Evolutionary conservation across 805 yeast genomes (phyloP), one percentile per base, ranked within the genome.

Genomic region (Myxozyma monticola): DNA sequence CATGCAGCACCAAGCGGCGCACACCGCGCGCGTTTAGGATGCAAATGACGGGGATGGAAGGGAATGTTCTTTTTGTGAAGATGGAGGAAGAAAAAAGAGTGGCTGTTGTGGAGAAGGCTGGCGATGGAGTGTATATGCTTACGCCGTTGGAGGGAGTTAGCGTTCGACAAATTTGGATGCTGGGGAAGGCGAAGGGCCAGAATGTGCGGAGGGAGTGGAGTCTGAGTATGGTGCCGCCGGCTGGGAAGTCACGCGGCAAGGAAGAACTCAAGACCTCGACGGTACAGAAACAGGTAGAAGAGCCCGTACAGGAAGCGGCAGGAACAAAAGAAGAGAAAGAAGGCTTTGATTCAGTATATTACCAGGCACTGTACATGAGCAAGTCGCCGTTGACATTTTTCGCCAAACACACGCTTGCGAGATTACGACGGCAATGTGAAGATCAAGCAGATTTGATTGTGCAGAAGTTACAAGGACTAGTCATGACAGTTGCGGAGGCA

Each of bases 321-420:
- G 24, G 14, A 5, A 20, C 30, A 12, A n/a, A n/a, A n/a, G n/a
- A n/a, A n/a, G n/a, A n/a, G n/a, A n/a, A n/a, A n/a, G n/a, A 39
- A 26, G 57, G 54, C 22, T 31, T 59, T 17, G 55, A 51, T 22
- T 20, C 48, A 10, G 17, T 50, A 4, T 59, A 59, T 34, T 59
- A 39, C 21, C 60, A 59, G 20, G 44, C 59, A 5, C 52, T 59
- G 9, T 59, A 59, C 35, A 29, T 44, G 7, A 50, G 56, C 21
- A 52, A 40, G 29, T 41, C 65, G 2, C 69, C 75, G 2, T 49
- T 71, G 29, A 60, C 65, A 2, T 60, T 64, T 38, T 71, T 72
- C 54, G 71, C 67, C 14, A 71, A 71, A 48, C 62, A 66, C n/a
- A 63, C 67, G 5, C 62, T 71, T 29, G 49, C 69, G 2, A 52